Conservation (phyloP, 148 eudicot species). For the Fagopyrum homotropicum region DNA sequence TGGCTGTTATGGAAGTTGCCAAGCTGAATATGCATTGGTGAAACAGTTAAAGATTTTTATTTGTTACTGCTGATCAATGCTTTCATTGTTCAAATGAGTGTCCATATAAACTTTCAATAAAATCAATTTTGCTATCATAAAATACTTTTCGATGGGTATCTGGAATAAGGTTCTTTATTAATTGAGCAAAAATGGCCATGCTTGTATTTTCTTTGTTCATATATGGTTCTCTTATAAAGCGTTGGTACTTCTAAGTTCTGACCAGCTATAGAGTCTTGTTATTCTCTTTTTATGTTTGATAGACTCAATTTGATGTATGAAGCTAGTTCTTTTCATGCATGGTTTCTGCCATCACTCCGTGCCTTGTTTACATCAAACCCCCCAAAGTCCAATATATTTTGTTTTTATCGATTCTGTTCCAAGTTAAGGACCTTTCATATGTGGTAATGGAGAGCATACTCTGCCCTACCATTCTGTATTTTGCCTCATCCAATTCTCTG, state of each 20-base stretch:
- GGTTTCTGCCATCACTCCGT: no score
- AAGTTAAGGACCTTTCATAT: not conserved
- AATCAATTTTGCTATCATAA: not conserved
- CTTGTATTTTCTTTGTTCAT: not conserved
- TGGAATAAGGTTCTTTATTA: not conserved
- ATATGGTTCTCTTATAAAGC: not conserved
- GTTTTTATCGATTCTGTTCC: not conserved
- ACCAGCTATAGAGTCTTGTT: not conserved
- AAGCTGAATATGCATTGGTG: not conserved
- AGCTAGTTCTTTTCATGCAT: no score
- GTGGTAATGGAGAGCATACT: not conserved
- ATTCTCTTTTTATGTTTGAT: no score
- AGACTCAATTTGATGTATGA: no score
- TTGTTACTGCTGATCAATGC: not conserved
- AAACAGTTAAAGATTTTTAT: not conserved
- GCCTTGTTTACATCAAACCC: not conserved
- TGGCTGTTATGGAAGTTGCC: not conserved
- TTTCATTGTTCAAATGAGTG: not conserved
- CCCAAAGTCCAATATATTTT: not conserved
- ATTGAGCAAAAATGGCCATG: not conserved
- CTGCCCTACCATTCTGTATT: no score
- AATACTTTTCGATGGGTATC: not conserved
- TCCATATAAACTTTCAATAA: not conserved
- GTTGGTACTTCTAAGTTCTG: not conserved
- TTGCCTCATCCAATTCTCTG: no score